Evolutionary conservation across 1,284 basidiomycete species (phyloP).

Genomic region (Xanthoconium separans): DNA sequence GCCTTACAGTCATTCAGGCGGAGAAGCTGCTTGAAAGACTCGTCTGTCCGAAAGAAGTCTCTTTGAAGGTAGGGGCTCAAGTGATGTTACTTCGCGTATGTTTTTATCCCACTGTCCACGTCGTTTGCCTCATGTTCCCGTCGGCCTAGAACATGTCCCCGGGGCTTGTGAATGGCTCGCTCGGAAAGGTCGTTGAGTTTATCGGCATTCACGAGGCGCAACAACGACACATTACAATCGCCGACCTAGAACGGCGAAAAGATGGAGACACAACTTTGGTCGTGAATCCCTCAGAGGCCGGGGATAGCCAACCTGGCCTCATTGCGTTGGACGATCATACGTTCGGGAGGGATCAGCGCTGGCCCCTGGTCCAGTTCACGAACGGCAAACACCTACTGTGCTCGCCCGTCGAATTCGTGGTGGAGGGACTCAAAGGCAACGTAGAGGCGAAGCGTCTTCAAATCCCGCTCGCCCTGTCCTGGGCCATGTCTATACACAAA

Average conservation of each 20-base stretch:
- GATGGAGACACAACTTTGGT: constrained; percentile 3
- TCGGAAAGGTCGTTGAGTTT: constrained; percentile 79
- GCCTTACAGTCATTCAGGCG: constrained; percentile 17
- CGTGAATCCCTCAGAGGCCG: constrained; percentile 15
- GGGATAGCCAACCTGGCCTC: constrained; percentile 10
- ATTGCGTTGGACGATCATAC: constrained; percentile 18
- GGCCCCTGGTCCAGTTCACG: constrained; percentile 59
- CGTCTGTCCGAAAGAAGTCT: constrained; percentile 32
- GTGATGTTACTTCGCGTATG: constrained; percentile 76
- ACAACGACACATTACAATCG: constrained; percentile 41
- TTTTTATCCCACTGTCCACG: not conserved
- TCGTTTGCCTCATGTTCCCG: not conserved
- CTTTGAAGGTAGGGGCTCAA: constrained; percentile 42
- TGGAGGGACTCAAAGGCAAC: constrained; percentile 49
- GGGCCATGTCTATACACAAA: constrained; percentile 86
- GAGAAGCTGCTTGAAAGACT: constrained; percentile 31
- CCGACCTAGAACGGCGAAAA: constrained; percentile 25
- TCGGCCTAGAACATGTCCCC: constrained; percentile 46
- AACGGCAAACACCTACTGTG: constrained; percentile 43
- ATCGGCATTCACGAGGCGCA: constrained; percentile 41
- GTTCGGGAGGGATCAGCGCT: constrained; percentile 35
- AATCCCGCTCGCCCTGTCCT: constrained; percentile 76
- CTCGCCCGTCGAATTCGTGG: constrained; percentile 51
- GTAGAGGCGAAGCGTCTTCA: constrained; percentile 53
- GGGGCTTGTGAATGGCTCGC: constrained; percentile 84